Evolutionary conservation across 495 filamentous ascomycete species (phyloP), one percentile per base, ranked within the genome.

Genomic region (Filosporella fistucella): DNA sequence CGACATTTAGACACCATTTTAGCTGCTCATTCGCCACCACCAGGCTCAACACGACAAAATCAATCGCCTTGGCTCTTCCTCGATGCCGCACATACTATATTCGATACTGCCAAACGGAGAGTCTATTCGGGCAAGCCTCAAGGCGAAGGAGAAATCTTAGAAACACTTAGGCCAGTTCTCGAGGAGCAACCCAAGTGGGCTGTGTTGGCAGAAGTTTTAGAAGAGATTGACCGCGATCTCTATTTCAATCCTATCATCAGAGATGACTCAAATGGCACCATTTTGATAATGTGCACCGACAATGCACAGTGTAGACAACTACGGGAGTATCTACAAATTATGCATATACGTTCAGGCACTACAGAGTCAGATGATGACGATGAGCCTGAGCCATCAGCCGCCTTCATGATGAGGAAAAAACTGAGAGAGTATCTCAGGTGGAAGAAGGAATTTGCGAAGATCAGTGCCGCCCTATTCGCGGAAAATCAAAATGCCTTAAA

Each of bases 31-130:
- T 81, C 86, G 47, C 91, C 93, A 1, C 84, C 88, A 17, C 88
- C 91, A 35, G 91, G 91, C 0, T 86, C 88, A 5, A 95, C 84
- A 17, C 81, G 82, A 47, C 86, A 94, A 61, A 90, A 81, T 23
- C 89, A 96, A 54, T 91, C 91, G 2, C 93, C 93, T 0, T 98
- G 93, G 93, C 76, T 97, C 9, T 97, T 96, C 59, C 78, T 96
- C 12, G 93, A 97, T 64, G 90, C 91, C 18, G 93, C 93, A 3
- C 86, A 96, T 64, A 89, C 85, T 26, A 88, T 98, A 3, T 97
- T 98, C 48, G 85, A 86, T 40, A 90, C 89, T 10, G 89, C 93
- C 0, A 96, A 89, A 60, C 77, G 84, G 18, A 75, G 93, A 47
- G 91, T 95, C n/a, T 98, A 95, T 57, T 75, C 84, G 26, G 86